Percentiles rank a stretch among this genome's conserved stretches.
Conservation (phyloP, 2,329 filamentous ascomycete genomes). For the Biscogniauxia sp. region DNA sequence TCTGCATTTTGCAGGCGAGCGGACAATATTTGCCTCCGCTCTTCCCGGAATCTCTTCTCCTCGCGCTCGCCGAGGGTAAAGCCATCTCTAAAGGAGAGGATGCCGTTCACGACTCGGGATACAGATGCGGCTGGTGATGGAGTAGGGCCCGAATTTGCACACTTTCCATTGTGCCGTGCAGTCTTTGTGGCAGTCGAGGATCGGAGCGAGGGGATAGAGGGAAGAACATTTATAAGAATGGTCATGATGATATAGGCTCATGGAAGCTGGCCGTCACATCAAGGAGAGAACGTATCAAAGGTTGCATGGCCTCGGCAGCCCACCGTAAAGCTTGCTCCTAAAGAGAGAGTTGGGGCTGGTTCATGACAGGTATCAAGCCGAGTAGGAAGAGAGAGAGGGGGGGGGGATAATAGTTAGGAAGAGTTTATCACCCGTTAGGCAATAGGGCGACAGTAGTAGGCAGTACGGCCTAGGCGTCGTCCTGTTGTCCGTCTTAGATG, state of each 20-base stretch:
- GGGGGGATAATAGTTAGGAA: not conserved
- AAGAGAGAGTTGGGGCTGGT: not conserved
- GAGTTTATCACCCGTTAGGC: not conserved
- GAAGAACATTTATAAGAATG: conserved; percentile 21
- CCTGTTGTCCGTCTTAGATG: not conserved
- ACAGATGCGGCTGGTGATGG: conserved; percentile 23
- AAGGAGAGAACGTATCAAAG: not conserved
- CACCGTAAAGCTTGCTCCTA: not conserved
- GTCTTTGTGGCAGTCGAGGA: conserved; percentile 1
- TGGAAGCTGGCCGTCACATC: conserved; percentile 4
- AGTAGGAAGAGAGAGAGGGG: not conserved
- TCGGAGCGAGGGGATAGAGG: conserved; percentile 18
- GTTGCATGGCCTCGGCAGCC: conserved; percentile 10
- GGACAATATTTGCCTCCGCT: conserved; percentile 61
- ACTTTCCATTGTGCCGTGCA: conserved; percentile 8
- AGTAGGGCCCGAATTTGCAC: not conserved
- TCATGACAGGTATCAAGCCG: not conserved
- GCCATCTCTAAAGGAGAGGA: conserved; percentile 53
- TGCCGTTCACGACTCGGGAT: conserved; percentile 39
- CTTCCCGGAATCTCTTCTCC: conserved; percentile 46
- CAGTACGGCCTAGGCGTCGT: not conserved
- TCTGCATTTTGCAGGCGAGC: conserved; percentile 66
- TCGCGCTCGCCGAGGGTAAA: conserved; percentile 49
- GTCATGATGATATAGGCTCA: conserved; percentile 25
- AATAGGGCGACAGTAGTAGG: not conserved